Conservation (phyloP, 441 rosid genomes). For the Euphorbia celastroides region DNA sequence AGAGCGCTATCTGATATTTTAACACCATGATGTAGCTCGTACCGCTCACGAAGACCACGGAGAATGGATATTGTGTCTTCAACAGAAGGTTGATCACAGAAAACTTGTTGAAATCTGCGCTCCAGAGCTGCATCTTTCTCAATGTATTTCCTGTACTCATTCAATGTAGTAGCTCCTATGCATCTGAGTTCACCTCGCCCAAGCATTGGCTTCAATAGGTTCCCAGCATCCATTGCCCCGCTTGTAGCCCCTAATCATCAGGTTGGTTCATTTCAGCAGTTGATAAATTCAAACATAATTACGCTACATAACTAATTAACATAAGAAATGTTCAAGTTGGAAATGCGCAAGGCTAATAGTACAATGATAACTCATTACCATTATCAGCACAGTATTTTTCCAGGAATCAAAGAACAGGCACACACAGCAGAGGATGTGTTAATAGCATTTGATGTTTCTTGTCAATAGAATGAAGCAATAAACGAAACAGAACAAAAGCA, state of each 20-base stretch:
- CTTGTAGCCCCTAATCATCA: constrained; percentile 50
- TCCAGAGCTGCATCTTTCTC: constrained; percentile 83
- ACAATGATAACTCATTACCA: background rate
- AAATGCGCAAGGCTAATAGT: background rate
- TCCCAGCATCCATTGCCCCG: constrained; percentile 86
- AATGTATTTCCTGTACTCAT: constrained; percentile 69
- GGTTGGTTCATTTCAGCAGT: background rate
- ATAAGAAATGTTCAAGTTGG: background rate
- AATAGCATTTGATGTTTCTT: background rate
- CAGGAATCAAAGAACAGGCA: background rate
- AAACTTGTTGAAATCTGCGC: constrained; percentile 77
- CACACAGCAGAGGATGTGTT: background rate
- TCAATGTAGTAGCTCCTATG: constrained; percentile 71
- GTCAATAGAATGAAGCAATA: background rate
- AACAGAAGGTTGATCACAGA: constrained; percentile 66
- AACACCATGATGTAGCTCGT: constrained; percentile 75
- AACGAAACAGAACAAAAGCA: background rate
- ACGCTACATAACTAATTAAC: background rate
- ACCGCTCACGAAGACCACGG: constrained; percentile 64
- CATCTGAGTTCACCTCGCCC: constrained; percentile 82
- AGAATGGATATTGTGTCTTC: constrained; percentile 70
- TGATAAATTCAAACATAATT: background rate
- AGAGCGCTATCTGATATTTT: constrained; percentile 71
- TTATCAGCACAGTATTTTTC: background rate
- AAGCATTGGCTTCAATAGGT: constrained; percentile 75